Evolutionary conservation across 306 rosid genomes (phyloP), one percentile per base, ranked within the genome.

Genomic region (Sicyos baderoa): DNA sequence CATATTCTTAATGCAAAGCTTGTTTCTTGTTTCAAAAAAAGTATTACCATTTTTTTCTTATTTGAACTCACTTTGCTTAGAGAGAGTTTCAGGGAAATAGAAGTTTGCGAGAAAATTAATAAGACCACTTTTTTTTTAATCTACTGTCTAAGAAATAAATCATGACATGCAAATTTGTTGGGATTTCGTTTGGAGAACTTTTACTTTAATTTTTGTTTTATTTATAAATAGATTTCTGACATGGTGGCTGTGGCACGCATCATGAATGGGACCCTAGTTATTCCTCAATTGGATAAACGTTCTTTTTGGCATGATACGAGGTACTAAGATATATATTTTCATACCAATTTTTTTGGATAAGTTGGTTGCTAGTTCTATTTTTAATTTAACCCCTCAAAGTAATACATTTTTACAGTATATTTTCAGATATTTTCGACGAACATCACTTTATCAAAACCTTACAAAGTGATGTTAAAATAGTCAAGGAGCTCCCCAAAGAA

Each of bases 261-360:
- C 55, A 85, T 91, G 94, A 88, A 91, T 79, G 96, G 95, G 54
- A 91, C 96, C 68, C 82, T 91, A 62, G 96, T 91, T 78, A 83
- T 91, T 74, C 97, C 97, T 59, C 96, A 84, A 77, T 79, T 91
- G 72, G 97, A 91, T 77, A 91, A 83, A 70, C 91, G 95, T 55
- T 91, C 97, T 52, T 91, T 91, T 79, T 91, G 96, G 97, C 84
- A 85, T 81, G 96, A 91, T 71, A 81, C 91, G 2, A 89, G 97
- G 96, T 91, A 84, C 48, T 73, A 25, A 8, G 42, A 48, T 54
- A 61, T 48, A 45, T 57, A 10, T 48, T 54, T 71, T 64, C 65
- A 37, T 67, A 17, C 14, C 68, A 64, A 68, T 76, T 74, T 76
- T 74, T 73, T 54, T 70, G 48, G 54, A 57, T 15, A 70, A 35